phyloP scores from a whole-genome alignment of 345 rosid species.

The Physaria fendleri region DNA sequence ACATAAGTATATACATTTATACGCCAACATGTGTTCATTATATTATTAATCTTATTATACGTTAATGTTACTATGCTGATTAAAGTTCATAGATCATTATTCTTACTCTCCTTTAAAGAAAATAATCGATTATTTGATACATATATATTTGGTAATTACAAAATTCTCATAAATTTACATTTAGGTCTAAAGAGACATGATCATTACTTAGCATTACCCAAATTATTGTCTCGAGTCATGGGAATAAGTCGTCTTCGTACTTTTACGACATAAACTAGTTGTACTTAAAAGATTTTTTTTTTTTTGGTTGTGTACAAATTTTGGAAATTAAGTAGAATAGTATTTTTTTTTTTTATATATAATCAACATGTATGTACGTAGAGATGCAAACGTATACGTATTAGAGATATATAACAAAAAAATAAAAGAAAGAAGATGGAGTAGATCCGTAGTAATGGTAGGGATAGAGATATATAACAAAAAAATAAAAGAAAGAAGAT shows the following conservation, averaged over 20 bases:
- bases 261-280: slow-evolving; percentile 25
- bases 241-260: slow-evolving; percentile 13
- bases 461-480: too few species aligned
- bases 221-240: slow-evolving; percentile 3
- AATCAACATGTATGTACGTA: slow-evolving; percentile 12
- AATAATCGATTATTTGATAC: not conserved
- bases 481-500: too few species aligned
- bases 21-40: slow-evolving; percentile 15
- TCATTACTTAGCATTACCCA: not conserved
- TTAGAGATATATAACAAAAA: not conserved
- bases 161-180: not conserved
- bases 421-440: slow-evolving; percentile 3
- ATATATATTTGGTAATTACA: not conserved
- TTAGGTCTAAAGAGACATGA: not conserved
- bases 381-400: slow-evolving; percentile 22
- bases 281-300: slow-evolving; percentile 12
- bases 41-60: too few species aligned
- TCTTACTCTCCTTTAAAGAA: not conserved
- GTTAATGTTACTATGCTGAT: too few species aligned
- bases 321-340: not conserved
- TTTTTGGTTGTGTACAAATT: not conserved
- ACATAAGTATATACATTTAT: slow-evolving; percentile 17
- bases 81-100: not conserved
- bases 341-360: not conserved
- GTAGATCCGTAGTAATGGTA: slow-evolving; percentile 34